Conservation (phyloP, 2,329 filamentous ascomycete species). For the Colletotrichum karsti region DNA sequence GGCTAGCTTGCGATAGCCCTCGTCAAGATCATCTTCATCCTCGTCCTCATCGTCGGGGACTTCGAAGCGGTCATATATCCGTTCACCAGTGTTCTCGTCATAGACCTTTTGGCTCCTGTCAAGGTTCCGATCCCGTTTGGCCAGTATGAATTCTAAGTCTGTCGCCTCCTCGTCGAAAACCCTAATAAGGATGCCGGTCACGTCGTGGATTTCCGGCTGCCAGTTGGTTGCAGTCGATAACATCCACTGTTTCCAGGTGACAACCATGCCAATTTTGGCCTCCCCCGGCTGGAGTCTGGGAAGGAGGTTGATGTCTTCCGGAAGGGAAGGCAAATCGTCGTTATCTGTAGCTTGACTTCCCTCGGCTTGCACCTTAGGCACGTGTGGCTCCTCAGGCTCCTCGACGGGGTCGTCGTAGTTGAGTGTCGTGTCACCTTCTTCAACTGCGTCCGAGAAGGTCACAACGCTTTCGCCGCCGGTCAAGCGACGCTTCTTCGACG, state of each 20-base stretch:
- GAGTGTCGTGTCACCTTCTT: conserved; percentile 42
- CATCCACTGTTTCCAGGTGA: conserved; percentile 73
- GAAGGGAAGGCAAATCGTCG: conserved; percentile 71
- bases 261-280: conserved; percentile 66
- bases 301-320: conserved; percentile 63
- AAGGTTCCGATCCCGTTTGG: conserved; percentile 71
- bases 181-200: conserved; percentile 73
- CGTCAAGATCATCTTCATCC: conserved; percentile 60
- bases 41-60: conserved; percentile 71
- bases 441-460: conserved; percentile 12
- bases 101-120: conserved; percentile 65
- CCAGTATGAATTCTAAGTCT: conserved; percentile 69
- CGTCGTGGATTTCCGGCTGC: conserved; percentile 69
- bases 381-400: conserved; percentile 31
- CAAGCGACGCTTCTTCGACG: conserved; percentile 25
- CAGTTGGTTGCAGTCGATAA: conserved; percentile 70
- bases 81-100: conserved; percentile 73
- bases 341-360: conserved; percentile 56
- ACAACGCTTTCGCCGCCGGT: not conserved
- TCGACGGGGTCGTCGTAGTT: conserved; percentile 47
- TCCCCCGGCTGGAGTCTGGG: conserved; percentile 56
- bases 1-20: conserved; percentile 67
- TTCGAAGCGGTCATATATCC: conserved; percentile 83
- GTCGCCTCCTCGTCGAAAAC: conserved; percentile 60
- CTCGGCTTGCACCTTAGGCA: conserved; percentile 38